Conservation (phyloP, 2,329 filamentous ascomycete species). For the Fusarium sterilihyphosum region DNA sequence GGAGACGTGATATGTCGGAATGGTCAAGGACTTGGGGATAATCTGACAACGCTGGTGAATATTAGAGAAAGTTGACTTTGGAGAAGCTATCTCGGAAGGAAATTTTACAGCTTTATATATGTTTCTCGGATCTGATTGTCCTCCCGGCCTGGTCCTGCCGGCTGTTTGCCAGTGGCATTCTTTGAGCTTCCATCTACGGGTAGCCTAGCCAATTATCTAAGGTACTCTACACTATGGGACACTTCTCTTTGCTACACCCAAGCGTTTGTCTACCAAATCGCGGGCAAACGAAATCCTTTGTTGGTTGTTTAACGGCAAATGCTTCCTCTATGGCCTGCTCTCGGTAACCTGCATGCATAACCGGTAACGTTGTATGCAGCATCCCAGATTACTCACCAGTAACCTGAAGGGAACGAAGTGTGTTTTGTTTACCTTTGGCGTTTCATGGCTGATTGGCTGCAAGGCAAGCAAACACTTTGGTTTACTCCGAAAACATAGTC, state of each 20-base stretch:
- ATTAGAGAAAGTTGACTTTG: neutral
- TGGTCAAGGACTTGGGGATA: neutral
- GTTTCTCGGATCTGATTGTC: neutral
- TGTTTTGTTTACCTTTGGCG: neutral
- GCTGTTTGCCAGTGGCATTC: neutral
- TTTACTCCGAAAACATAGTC: neutral
- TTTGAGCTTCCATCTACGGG: neutral
- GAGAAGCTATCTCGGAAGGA: neutral
- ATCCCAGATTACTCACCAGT: neutral
- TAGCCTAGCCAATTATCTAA: neutral
- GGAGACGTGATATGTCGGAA: neutral
- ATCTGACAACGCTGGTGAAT: neutral
- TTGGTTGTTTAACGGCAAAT: too few species aligned
- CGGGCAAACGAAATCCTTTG: neutral
- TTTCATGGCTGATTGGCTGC: too few species aligned
- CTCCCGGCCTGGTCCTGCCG: neutral
- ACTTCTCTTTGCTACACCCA: neutral
- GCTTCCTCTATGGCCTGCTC: neutral
- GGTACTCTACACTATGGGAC: neutral
- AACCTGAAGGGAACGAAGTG: neutral
- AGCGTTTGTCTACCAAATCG: neutral
- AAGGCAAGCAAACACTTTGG: too few species aligned
- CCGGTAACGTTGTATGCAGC: neutral
- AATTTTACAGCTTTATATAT: neutral
- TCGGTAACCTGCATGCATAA: neutral